A percentile compares a stretch with the other conserved stretches of the same genome.
Evolutionary conservation across 192 early-diverging fungal genomes (phyloP).

Genomic region (Mortierella hygrophila): DNA sequence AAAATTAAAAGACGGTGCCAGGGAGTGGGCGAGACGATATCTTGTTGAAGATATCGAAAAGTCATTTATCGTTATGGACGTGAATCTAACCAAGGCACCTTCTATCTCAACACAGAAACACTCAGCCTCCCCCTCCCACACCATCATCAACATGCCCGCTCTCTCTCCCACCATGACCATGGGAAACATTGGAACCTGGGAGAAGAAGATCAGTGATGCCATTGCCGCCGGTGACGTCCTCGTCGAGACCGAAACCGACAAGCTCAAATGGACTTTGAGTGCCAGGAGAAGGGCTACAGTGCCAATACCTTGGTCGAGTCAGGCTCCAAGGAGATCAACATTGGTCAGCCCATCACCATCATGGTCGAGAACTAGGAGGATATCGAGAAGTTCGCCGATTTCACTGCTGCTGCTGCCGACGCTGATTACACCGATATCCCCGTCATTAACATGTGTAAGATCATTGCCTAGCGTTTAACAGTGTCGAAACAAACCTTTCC

Average conservation of each 20-base stretch:
- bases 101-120: background rate
- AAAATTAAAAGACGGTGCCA: too few species aligned
- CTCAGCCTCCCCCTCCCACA: conserved; percentile 82
- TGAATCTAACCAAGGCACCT: background rate
- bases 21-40: too few species aligned
- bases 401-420: too few species aligned
- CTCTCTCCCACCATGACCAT: conserved; percentile 99
- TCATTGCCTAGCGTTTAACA: conserved; percentile 80
- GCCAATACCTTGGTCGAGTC: too few species aligned
- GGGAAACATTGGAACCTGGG: conserved; percentile 94
- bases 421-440: conserved; percentile 81
- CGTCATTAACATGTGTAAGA: conserved; percentile 82
- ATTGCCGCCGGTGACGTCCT: conserved; percentile 57
- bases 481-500: conserved; percentile 83
- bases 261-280: too few species aligned
- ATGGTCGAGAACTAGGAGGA: too few species aligned
- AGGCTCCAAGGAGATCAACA: too few species aligned
- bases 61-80: background rate
- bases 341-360: too few species aligned
- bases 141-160: conserved; percentile 94
- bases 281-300: too few species aligned
- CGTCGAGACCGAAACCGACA: too few species aligned
- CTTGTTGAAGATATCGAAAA: background rate
- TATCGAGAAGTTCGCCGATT: too few species aligned
- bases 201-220: conserved; percentile 94